A percentile compares a stretch with the other conserved stretches of the same genome.
Conservation (phyloP, 1,284 basidiomycete species). For the Apiotrichum domesticum region DNA sequence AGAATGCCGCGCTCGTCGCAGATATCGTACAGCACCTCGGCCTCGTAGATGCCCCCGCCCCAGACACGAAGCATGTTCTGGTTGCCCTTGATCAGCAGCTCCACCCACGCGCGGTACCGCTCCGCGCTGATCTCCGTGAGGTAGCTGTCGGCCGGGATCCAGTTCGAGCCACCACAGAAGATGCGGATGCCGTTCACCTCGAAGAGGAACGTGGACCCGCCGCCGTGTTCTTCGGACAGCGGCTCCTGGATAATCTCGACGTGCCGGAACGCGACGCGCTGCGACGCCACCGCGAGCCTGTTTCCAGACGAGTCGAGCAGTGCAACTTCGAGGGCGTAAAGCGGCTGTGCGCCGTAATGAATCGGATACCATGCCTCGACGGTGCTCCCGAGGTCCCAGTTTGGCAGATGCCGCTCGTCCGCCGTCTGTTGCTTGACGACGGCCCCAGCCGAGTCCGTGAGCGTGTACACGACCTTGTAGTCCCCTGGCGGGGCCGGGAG, state of each 20-base stretch:
- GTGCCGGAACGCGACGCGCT: constrained; percentile 65
- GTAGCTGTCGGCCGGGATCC: constrained; percentile 87
- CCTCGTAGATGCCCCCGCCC: constrained; percentile 54
- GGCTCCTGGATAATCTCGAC: constrained; percentile 67
- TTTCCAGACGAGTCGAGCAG: constrained; percentile 39
- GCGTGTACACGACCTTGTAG: constrained; percentile 9
- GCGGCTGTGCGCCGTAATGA: constrained; percentile 69
- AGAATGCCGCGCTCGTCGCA: constrained; percentile 63
- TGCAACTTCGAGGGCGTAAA: constrained; percentile 62
- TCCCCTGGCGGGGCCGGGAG: constrained; percentile 1
- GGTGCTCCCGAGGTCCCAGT: constrained; percentile 51
- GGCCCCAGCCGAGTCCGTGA: constrained; percentile 6
- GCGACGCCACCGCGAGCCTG: constrained; percentile 12
- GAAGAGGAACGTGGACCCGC: constrained; percentile 76
- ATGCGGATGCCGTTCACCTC: constrained; percentile 78
- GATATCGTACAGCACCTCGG: constrained; percentile 50
- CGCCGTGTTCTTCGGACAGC: constrained; percentile 50
- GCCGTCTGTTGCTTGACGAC: constrained; percentile 41
- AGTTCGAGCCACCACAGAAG: constrained; percentile 89
- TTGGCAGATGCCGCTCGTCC: constrained; percentile 34
- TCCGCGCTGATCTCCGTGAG: constrained; percentile 61
- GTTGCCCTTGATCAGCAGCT: constrained; percentile 50
- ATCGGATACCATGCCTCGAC: constrained; percentile 68
- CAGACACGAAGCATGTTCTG: constrained; percentile 55
- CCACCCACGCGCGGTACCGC: constrained; percentile 49